Conservation (phyloP, 257 asterid species). For the Nicotiana tabacum region DNA sequence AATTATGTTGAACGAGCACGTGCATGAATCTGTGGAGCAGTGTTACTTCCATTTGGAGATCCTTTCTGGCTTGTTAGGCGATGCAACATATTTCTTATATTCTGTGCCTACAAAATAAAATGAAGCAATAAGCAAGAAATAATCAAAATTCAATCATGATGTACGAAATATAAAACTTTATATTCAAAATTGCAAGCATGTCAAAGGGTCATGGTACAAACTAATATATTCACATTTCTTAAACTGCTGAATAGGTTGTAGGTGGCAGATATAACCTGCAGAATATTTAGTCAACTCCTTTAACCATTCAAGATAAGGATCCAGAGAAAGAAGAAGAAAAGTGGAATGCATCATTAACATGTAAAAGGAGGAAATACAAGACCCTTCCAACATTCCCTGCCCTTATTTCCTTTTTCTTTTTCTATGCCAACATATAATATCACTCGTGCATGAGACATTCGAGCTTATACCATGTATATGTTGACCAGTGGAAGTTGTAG, state of each 20-base stretch:
- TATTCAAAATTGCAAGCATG: too few relatives aligned
- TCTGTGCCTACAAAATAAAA: neutral
- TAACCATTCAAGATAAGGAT: too few relatives aligned
- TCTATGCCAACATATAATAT: neutral
- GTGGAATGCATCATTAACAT: neutral
- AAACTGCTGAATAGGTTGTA: too few relatives aligned
- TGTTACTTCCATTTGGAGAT: neutral
- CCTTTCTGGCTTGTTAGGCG: neutral
- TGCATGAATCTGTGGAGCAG: neutral
- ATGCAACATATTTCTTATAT: neutral
- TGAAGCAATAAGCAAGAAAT: too few relatives aligned
- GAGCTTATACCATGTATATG: neutral
- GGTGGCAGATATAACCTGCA: too few relatives aligned
- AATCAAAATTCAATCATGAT: neutral
- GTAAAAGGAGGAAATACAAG: neutral
- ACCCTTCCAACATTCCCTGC: neutral
- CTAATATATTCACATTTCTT: too few relatives aligned
- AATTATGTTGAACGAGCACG: neutral
- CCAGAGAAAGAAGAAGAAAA: neutral
- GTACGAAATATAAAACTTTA: too few relatives aligned
- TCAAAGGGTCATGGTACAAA: too few relatives aligned
- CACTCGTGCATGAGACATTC: neutral
- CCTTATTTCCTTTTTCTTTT: neutral
- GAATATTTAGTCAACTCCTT: too few relatives aligned
- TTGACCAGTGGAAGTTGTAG: neutral